Base-by-base conservation (phyloP, 2,329 filamentous ascomycete genomes). In the Xylaria sp. region DNA sequence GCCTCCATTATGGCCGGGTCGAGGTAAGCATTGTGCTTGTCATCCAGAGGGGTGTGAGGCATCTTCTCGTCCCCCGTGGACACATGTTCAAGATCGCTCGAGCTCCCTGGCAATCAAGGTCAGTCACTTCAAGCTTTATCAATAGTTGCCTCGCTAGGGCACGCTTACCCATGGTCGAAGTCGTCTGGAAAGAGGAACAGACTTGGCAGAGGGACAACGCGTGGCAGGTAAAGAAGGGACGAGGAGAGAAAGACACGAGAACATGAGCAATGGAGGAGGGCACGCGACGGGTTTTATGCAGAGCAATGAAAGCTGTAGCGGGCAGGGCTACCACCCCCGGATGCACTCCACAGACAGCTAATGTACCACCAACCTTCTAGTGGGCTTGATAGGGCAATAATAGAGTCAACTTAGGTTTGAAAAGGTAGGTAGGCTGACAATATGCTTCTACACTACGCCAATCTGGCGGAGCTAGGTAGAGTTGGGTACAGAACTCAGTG, bases 1-100 rank as follows among this genome's bases (percentile, higher is more conserved):
- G 69, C 68, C 57, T 75, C 73, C 73, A 77, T 70, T 42, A 75
- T 63, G 3, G 66, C 68, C 40, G 72, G 71, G 69, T 78, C 72
- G 40, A 73, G 65, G 55, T 73, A 77, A 13, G 75, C 61, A 63
- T 73, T 72, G 63, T 76, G 76, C 37, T 69, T 59, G 63, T 74
- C 72, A 9, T 60, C 72, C 3, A 65, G 55, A 18, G 73, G 73
- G n/a, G 72, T 72, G 55, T 68, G 72, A 35, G 69, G 50, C 8
- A 71, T 70, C 69, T 74, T 74, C 73, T 74, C 73, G 25, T 74
- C 73, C 12, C n/a, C 63, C 55, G 69, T 66, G 62, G 71, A 60
- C 18, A 67, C 65, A 51, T 62, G 70, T n/a, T 73, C 72, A 23
- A 72, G 60, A 50, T 68, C 66, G 48, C 67, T 73, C n/a, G 66